Evolutionary conservation across 192 early-diverging fungal species (phyloP), one percentile per base, ranked within the genome.

Genomic region (Obelidium mucronatum): DNA sequence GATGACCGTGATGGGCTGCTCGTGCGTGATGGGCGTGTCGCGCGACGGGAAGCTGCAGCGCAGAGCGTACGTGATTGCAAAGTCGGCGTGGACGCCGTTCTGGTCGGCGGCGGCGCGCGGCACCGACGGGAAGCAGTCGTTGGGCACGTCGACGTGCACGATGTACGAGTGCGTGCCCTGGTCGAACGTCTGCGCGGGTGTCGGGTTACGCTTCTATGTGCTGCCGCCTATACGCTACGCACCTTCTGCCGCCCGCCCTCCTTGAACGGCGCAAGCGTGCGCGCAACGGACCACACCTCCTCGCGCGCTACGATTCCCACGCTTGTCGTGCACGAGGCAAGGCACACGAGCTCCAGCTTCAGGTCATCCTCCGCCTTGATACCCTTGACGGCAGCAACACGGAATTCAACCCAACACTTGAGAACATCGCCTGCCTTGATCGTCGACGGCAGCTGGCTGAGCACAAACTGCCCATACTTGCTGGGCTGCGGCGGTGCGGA

Each of bases 291-390:
- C 72, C 72, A 74, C n/a, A 60, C 35, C 22, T 74, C 72, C 55
- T 74, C 72, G 35, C 26, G 13, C 28, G 59, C 72, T 1, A n/a
- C 28, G 17, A 74, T 42, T 28, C 42, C 42, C 3, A 51, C 60
- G 26, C 31, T 17, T 2, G 72, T 74, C 15, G 19, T 4, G 15
- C 40, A 40, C 0, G 58, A 39, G 8, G 72, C 72, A 22, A 74
- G 13, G 42, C 72, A 74, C 26, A 62, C 72, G 6, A 74, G 60
- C 72, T 60, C 56, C 19, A 74, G 55, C 58, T 26, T 48, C 56
- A 74, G 60, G 33, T 74, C 72, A 59, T 74, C 51, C 42, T 74
- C 72, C n/a, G 72, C 72, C 72, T 74, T 74, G 72, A 40, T 17
- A 13, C 72, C 72, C 60, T 74, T 74, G 3, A 62, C 58, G 5